A percentile compares a stretch with the other conserved stretches of the same genome.
Evolutionary conservation across 23 red algal genomes (phyloP).

Genomic region (Agarophyton chilense): DNA sequence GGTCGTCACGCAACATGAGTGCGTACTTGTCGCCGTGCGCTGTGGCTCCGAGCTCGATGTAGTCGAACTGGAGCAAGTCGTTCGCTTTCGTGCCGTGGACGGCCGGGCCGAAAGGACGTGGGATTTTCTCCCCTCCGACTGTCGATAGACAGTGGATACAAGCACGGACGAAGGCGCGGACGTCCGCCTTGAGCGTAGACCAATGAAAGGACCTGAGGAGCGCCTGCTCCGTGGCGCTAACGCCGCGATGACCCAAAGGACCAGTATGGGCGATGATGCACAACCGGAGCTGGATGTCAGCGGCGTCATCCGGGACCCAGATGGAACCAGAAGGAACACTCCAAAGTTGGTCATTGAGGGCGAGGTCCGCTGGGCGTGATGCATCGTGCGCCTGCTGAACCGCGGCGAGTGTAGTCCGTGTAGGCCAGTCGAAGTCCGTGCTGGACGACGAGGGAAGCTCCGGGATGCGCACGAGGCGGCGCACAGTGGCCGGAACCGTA

Average conservation of each 20-base stretch:
- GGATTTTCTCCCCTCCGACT: conserved; percentile 37
- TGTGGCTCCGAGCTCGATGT: not conserved
- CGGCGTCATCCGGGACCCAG: conserved; percentile 33
- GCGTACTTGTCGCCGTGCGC: conserved; percentile 1
- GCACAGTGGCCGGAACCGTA: not conserved
- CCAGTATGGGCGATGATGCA: conserved; percentile 25
- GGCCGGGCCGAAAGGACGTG: conserved; percentile 33
- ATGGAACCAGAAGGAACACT: not conserved
- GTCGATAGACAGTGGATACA: conserved; percentile 55
- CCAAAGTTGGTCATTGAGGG: not conserved
- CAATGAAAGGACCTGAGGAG: conserved; percentile 32
- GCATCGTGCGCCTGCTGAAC: not conserved
- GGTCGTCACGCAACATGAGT: conserved; percentile 10
- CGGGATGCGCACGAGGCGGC: conserved; percentile 3
- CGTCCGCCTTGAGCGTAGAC: conserved; percentile 6
- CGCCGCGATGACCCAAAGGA: not conserved
- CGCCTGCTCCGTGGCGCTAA: not conserved
- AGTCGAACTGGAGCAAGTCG: conserved; percentile 53
- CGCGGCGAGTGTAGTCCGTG: not conserved
- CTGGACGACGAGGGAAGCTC: conserved; percentile 27
- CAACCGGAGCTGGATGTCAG: conserved; percentile 31
- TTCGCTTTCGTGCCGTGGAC: conserved; percentile 21
- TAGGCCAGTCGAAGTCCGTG: conserved; percentile 24
- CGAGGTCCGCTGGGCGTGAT: not conserved
- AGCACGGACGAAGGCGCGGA: conserved; percentile 39